Base-by-base conservation (phyloP, 805 yeast species). In the Metschnikowia rubicola region DNA sequence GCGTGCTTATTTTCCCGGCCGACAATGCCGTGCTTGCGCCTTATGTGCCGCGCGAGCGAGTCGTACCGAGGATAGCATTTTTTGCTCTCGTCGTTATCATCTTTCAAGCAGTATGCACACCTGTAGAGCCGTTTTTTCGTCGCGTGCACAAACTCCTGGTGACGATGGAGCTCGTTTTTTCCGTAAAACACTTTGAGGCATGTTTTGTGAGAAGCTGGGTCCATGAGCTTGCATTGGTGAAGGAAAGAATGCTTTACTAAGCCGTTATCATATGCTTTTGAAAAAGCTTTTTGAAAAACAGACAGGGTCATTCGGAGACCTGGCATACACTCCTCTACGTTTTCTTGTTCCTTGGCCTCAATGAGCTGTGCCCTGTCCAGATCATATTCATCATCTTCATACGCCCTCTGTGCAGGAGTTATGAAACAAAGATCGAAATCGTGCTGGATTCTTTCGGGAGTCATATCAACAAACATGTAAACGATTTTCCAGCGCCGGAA, bases 141-240 rank as follows among this genome's bases (percentile, higher is more conserved):
- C 10, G 76, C 77, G 57, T 72, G 77, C 19, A 71, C 76, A 58
- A 71, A 71, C 51, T 72, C 77, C 51, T 72, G 75, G 56, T 72
- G 77, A 47, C 76, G 56, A 34, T 69, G 59, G 39, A 72, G 59
- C 52, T 71, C 76, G 50, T 70, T 71, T 46, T 68, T 71, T 12
- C 77, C 77, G 50, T 72, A 70, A 42, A 72, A 72, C 1, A 71
- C 65, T 55, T 71, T 71, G 32, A 64, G 54, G 48, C 77, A 72
- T 30, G 68, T 65, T 30, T 58, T 53, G 21, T 55, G 47, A 4
- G 67, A 58, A 6, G 46, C 45, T 6, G 75, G 73, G 49, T 70
- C 75, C 7, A 57, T 53, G 30, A 68, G 58, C 50, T 67, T 70
- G 51, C 77, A 72, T 53, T 71, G 75, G 50, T 72, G 76, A n/a